Evolutionary conservation across 352 stramenopile genomes (phyloP).

Genomic region (Pythium grandisporangium): DNA sequence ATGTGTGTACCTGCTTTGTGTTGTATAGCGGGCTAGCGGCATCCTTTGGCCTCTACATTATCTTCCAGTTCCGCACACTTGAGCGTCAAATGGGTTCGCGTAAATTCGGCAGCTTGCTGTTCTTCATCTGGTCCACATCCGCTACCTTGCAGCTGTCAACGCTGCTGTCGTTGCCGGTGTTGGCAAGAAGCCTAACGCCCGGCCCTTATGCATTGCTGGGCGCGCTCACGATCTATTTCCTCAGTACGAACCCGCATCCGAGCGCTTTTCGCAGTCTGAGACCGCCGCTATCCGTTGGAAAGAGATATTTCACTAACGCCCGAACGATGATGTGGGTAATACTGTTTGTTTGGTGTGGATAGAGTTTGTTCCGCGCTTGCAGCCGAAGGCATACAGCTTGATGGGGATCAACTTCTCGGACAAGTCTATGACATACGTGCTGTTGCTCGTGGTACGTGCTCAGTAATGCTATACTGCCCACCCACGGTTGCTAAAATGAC

Average conservation of each 20-base stretch:
- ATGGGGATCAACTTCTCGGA: slow-evolving; percentile 73
- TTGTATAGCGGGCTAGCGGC: slow-evolving; percentile 52
- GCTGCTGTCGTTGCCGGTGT: slow-evolving; percentile 26
- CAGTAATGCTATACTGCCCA: neutral
- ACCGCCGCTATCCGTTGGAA: too few species aligned
- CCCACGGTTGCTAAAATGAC: neutral
- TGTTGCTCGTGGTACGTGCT: slow-evolving; percentile 55
- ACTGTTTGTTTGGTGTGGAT: neutral
- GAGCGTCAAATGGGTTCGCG: slow-evolving; percentile 77
- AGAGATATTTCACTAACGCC: too few species aligned
- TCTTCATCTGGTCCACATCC: slow-evolving; percentile 51
- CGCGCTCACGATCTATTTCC: slow-evolving; percentile 65
- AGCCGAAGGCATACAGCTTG: slow-evolving; percentile 49
- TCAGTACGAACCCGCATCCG: slow-evolving; percentile 58
- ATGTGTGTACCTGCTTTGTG: neutral
- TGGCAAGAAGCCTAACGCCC: slow-evolving; percentile 32
- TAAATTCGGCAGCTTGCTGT: slow-evolving; percentile 72
- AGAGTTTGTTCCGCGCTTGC: slow-evolving; percentile 74
- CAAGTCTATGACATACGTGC: slow-evolving; percentile 68
- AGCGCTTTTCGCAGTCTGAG: too few species aligned
- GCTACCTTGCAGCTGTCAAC: slow-evolving; percentile 33
- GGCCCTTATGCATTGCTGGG: slow-evolving; percentile 69
- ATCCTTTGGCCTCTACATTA: slow-evolving; percentile 71
- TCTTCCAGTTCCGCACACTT: slow-evolving; percentile 81
- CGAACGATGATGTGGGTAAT: neutral